Evolutionary conservation across 1,139 yeast species (phyloP), one percentile per base, ranked within the genome.

Genomic region (Blastobotrys petasosporus): DNA sequence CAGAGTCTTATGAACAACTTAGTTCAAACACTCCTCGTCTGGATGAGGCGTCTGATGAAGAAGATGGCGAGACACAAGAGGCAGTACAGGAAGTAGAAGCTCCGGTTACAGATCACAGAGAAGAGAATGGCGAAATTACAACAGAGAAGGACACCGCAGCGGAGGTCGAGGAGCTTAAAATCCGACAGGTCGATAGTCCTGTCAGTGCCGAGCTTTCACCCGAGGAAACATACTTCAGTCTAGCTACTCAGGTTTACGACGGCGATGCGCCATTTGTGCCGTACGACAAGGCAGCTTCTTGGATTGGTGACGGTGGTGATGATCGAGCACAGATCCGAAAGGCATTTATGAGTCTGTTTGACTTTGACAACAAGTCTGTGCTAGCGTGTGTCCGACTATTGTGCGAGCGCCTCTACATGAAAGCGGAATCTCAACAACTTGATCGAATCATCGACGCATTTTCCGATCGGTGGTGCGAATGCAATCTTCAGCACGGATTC

Each of bases 401-500:
- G 38, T 85, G 94, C 54, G 72, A 77, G 28, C 76, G 73, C 53
- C 62, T 87, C 25, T 84, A 82, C 61, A 71, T 87, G 57, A 80
- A 80, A 57, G 95, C 94, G 2, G 96, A 87, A 62, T 80, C 94
- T 1, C 94, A 85, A 56, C 86, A 83, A 57, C 77, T 87, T 49
- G 95, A 86, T 64, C 73, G 86, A 40, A 75, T 86, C 17, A 67
- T 87, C 49, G 82, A 83, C 37, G 71, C 83, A 1, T 82, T 85
- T 60, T 75, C 94, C 20, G 74, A 75, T 50, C 74, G 84, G 47
- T 87, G 90, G 84, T 76, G 63, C 62, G 70, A 62, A 63, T 74
- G 69, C 66, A 74, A 67, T 70, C 80, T 53, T 8, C 51, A 50
- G 36, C 68, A 67, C 44, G 68, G 74, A 10, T 78, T 80, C 59